These are phyloP conservation scores for Corniculantispora saksenae DNA, from an alignment of 2,329 filamentous ascomycete genomes.

Conservation along the genomic window DNA sequence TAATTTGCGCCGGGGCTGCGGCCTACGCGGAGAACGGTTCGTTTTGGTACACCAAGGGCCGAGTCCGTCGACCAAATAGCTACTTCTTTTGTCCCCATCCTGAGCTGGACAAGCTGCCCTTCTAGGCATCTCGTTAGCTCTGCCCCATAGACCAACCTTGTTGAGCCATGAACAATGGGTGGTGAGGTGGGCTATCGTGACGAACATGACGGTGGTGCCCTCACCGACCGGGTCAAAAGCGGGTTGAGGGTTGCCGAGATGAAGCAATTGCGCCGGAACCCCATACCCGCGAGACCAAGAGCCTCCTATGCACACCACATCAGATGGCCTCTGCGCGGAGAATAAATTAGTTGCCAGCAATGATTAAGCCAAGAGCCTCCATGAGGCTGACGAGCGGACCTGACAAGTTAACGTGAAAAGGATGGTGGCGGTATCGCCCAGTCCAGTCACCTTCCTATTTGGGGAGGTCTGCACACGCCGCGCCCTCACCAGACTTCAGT, in stretches of 20 bases:
- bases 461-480: background rate
- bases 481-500: background rate
- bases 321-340: background rate
- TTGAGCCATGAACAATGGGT: background rate
- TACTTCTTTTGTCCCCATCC: background rate
- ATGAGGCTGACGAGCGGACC: background rate
- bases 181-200: background rate
- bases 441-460: background rate
- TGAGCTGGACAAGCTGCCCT: background rate
- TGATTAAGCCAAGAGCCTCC: background rate
- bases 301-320: background rate
- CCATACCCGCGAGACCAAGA: background rate
- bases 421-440: background rate
- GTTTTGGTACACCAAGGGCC: background rate
- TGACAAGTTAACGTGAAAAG: background rate
- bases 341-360: background rate
- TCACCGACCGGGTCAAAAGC: background rate
- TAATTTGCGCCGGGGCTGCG: background rate
- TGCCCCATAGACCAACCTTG: background rate
- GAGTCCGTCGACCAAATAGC: background rate
- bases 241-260: background rate
- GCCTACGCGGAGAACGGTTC: background rate
- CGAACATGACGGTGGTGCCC: background rate
- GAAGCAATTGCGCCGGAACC: background rate
- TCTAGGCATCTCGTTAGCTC: background rate